Evolutionary conservation across 2,329 filamentous ascomycete species (phyloP), one percentile per base, ranked within the genome.

Genomic region (Fusarium sp.): DNA sequence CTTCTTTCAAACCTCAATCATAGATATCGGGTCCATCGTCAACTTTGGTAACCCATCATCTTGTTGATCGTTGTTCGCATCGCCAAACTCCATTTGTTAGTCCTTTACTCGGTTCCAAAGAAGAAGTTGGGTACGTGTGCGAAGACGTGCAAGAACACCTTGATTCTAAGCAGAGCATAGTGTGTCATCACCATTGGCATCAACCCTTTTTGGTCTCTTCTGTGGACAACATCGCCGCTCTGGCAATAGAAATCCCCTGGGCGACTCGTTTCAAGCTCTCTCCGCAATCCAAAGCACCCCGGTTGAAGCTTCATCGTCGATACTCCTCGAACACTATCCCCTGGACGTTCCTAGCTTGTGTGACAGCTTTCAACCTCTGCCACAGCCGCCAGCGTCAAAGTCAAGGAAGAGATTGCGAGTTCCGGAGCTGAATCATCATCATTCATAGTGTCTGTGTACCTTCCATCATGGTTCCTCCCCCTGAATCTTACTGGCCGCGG

Each of bases 1-100:
- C 45, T 23, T 23, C 27, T 42, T 49, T 27, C 63, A 37, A 40
- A 63, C 27, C n/a, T 27, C 37, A 50, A 41, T 20, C 50, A 37
- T 14, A 30, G 32, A 59, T 55, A 42, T 27, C 46, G 17, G 40
- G 13, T 35, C 18, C 35, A 55, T 54, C 60, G 38, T 63, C 55
- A 38, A 60, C 32, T 50, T 35, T n/a, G 49, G 20, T n/a, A n/a
- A 15, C 44, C 17, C 12, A 33, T 14, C 32, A 10, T 33, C 41
- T 42, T 41, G 6, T 23, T 61, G 11, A 18, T 11, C 17, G 17
- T 48, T 35, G 17, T 26, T 37, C 6, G 23, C 12, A 46, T 33
- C 49, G 17, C 33, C 64, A n/a, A 26, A 14, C 11, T 13, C 56
- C 23, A 27, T 38, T 14, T 18, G 23, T 26, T 13, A 35, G 2